Percentiles rank a stretch among this genome's conserved stretches.
phyloP scores from a whole-genome alignment of 164 flowering plant species.

The Chloranthus sessilifolius region DNA sequence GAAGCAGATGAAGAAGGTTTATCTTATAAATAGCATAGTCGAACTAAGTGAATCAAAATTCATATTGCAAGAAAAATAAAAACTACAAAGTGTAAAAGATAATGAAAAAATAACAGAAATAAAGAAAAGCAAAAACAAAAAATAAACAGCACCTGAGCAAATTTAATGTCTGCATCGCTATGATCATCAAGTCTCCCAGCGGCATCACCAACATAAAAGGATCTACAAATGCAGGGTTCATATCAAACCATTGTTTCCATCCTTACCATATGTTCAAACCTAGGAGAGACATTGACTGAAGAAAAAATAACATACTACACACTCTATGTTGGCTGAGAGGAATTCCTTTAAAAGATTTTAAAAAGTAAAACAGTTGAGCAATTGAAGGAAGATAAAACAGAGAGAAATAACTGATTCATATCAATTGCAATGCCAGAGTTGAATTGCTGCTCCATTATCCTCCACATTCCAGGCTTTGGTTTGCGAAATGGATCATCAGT shows the following conservation, averaged over 20 bases:
- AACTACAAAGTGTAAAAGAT: background rate
- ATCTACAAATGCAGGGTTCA: slow-evolving; percentile 33
- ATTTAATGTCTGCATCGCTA: slow-evolving; percentile 84
- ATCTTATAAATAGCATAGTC: too few species aligned
- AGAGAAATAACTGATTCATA: slow-evolving; percentile 59
- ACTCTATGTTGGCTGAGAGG: too few species aligned
- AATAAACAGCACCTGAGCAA: slow-evolving; percentile 46
- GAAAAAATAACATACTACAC: too few species aligned
- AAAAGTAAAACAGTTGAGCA: slow-evolving; percentile 1
- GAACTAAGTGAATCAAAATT: too few species aligned
- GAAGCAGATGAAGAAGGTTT: too few species aligned
- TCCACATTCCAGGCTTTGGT: slow-evolving; percentile 95
- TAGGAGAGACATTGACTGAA: too few species aligned
- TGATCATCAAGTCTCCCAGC: slow-evolving; percentile 87
- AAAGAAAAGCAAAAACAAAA: background rate
- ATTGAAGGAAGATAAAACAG: slow-evolving; percentile 6
- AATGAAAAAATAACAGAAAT: background rate
- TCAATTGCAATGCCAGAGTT: slow-evolving; percentile 79
- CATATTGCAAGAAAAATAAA: too few species aligned
- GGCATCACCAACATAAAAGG: slow-evolving; percentile 97
- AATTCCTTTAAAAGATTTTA: too few species aligned
- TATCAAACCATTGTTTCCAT: background rate
- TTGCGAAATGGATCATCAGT: slow-evolving; percentile 73
- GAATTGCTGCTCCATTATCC: slow-evolving; percentile 71
- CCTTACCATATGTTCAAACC: too few species aligned